Evolutionary conservation across 2,329 filamentous ascomycete species (phyloP).

Genomic region (Ascochyta pisi): DNA sequence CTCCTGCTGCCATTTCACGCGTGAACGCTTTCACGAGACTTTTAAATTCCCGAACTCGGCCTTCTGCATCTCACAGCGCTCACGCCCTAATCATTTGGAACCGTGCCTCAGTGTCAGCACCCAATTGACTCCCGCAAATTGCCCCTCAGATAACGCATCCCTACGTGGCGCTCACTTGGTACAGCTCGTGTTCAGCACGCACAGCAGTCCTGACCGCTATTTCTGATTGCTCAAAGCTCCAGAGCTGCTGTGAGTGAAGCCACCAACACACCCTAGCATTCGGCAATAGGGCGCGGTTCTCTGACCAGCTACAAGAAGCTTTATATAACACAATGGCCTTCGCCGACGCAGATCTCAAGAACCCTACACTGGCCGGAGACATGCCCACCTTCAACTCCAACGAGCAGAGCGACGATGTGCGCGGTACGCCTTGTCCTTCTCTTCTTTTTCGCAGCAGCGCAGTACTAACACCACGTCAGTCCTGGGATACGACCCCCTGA

Average conservation of each 20-base stretch:
- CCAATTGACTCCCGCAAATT: conserved; percentile 11
- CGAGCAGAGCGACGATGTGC: conserved; percentile 58
- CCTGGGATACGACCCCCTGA: conserved; percentile 90
- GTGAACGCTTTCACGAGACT: background rate
- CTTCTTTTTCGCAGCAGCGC: background rate
- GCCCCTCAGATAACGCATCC: conserved; percentile 15
- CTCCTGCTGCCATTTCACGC: background rate
- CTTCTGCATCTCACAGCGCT: background rate
- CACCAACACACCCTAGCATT: background rate
- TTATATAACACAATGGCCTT: conserved; percentile 21
- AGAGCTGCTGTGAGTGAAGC: conserved; percentile 14
- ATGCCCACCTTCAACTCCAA: conserved; percentile 41
- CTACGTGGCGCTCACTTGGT: conserved; percentile 14
- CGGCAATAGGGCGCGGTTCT: conserved; percentile 2
- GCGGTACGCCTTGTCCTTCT: conserved; percentile 49
- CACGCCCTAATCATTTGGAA: conserved; percentile 1
- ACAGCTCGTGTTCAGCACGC: conserved; percentile 18
- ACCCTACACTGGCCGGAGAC: conserved; percentile 21
- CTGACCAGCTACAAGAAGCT: conserved; percentile 26
- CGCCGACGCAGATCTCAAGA: conserved; percentile 21
- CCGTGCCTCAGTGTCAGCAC: conserved; percentile 10
- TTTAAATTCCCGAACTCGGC: background rate
- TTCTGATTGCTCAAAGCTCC: conserved; percentile 8
- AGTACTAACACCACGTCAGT: conserved; percentile 61
- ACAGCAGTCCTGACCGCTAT: conserved; percentile 22